phyloP scores from a whole-genome alignment of 495 filamentous ascomycete genomes.

The Thozetella sp. region DNA sequence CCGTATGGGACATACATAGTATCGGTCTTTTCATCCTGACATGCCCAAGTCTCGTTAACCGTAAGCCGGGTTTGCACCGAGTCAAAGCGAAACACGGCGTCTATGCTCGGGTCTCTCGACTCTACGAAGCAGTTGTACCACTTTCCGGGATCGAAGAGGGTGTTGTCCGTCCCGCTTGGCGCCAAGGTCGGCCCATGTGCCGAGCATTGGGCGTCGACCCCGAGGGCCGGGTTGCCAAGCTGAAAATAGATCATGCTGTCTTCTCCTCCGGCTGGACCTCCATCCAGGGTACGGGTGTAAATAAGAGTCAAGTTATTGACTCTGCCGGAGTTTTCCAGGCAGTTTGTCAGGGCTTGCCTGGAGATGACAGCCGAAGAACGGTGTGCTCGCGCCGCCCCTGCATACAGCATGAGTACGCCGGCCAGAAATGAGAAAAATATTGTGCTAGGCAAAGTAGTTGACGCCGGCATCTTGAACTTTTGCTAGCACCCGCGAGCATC shows the following conservation, averaged over 20 bases:
- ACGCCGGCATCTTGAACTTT: too few relatives aligned
- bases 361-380: background rate
- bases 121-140: conserved; percentile 5
- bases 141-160: background rate
- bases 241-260: background rate
- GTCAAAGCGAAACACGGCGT: background rate
- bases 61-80: background rate
- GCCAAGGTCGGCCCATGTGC: background rate
- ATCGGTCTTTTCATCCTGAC: background rate
- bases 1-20: background rate
- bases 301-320: background rate
- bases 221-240: background rate
- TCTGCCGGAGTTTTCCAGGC: background rate
- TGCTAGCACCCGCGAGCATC: too few relatives aligned
- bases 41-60: conserved; percentile 3
- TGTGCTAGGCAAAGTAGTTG: too few relatives aligned
- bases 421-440: too few relatives aligned
- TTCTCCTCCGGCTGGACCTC: background rate
- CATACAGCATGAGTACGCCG: too few relatives aligned
- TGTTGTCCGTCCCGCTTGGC: background rate
- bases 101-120: background rate
- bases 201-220: background rate
- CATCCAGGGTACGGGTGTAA: background rate
- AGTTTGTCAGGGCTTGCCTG: background rate
- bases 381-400: background rate